Evolutionary conservation across 2,329 filamentous ascomycete genomes (phyloP).

Genomic region (Sporothrix protearum): DNA sequence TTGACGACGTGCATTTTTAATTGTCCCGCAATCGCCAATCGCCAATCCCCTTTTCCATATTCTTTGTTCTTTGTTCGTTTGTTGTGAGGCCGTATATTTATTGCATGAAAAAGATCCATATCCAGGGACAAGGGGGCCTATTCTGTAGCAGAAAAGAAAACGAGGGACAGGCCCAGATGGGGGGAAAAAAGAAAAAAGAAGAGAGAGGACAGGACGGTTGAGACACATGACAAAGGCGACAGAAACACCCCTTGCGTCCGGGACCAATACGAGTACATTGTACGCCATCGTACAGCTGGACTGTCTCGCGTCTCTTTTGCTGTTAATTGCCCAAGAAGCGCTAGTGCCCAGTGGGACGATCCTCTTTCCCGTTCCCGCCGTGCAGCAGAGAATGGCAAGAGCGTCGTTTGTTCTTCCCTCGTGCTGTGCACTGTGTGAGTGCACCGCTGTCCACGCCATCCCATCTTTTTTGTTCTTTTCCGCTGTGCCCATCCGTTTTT

Average conservation of each 20-base stretch:
- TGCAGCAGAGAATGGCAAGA: not conserved
- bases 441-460: conserved; percentile 1
- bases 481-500: not conserved
- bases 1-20: too few relatives aligned
- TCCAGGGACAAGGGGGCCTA: not conserved
- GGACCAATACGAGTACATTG: conserved; percentile 1
- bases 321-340: not conserved
- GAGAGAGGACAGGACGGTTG: not conserved
- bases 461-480: conserved; percentile 2
- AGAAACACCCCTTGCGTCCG: not conserved
- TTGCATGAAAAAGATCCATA: not conserved
- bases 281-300: not conserved
- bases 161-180: not conserved
- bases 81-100: conserved; percentile 2
- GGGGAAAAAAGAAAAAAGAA: not conserved
- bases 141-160: not conserved
- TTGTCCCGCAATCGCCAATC: too few relatives aligned
- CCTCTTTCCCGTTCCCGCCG: not conserved
- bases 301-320: not conserved
- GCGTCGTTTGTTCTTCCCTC: conserved; percentile 1
- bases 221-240: not conserved
- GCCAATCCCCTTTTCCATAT: not conserved
- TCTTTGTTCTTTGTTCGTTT: conserved; percentile 10
- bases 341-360: conserved; percentile 6
- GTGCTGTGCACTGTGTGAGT: conserved; percentile 8